Evolutionary conservation across 148 eudicot species (phyloP).

Genomic region (Rhododendron simsii): DNA sequence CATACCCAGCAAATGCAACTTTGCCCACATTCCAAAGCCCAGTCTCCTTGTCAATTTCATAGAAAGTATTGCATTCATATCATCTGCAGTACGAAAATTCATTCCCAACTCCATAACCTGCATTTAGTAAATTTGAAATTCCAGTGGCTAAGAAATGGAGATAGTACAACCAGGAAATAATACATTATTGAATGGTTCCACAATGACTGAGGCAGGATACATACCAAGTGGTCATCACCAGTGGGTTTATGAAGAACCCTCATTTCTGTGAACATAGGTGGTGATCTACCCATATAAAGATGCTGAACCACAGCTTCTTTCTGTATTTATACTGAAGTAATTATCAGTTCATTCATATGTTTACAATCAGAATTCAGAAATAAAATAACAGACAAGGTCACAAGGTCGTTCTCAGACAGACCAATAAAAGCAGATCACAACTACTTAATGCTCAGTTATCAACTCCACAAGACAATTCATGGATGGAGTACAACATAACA

Average conservation of each 20-base stretch:
- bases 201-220: background rate
- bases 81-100: slow-evolving; percentile 86
- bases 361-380: background rate
- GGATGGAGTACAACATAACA: background rate
- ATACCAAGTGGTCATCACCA: slow-evolving; percentile 91
- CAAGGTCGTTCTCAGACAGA: background rate
- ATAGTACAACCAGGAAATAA: background rate
- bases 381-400: background rate
- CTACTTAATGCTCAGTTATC: background rate
- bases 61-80: slow-evolving; percentile 79
- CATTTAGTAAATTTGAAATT: slow-evolving; percentile 2
- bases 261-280: slow-evolving; percentile 85
- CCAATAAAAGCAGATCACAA: background rate
- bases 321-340: slow-evolving; percentile 33
- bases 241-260: slow-evolving; percentile 70
- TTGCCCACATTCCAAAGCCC: slow-evolving; percentile 82
- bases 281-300: slow-evolving; percentile 82
- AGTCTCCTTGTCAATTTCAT: slow-evolving; percentile 69
- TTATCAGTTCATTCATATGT: slow-evolving; percentile 4
- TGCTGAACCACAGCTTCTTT: slow-evolving; percentile 57
- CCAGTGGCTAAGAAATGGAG: background rate
- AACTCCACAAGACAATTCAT: background rate
- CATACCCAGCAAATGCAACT: slow-evolving; percentile 80
- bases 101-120: slow-evolving; percentile 89
- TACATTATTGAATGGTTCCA: background rate